Evolutionary conservation across 192 early-diverging fungal genomes (phyloP).

Genomic region (Dispira parvispora): DNA sequence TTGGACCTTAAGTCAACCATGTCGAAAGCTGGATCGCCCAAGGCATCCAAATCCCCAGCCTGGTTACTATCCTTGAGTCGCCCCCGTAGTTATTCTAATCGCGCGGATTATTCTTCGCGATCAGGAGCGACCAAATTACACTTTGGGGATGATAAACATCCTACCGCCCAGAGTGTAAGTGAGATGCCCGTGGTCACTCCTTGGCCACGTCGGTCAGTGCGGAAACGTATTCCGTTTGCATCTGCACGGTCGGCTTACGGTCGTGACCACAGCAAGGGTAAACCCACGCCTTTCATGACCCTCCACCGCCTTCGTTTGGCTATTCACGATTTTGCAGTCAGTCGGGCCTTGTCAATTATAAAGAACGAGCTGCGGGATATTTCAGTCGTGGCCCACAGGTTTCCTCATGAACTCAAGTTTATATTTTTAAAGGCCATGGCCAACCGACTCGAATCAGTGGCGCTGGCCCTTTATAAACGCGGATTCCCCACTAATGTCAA

Average conservation of each 20-base stretch:
- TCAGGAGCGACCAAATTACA: not conserved
- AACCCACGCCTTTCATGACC: not conserved
- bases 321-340: not conserved
- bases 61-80: not conserved
- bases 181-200: not conserved
- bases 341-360: not conserved
- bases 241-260: not conserved
- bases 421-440: constrained; percentile 2
- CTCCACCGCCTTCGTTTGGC: not conserved
- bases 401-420: not conserved
- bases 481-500: not conserved
- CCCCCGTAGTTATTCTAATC: not conserved
- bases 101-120: not conserved
- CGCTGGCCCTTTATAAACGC: constrained; percentile 1
- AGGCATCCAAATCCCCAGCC: not conserved
- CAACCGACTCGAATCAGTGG: constrained; percentile 7
- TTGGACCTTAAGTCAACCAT: not conserved
- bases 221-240: not conserved
- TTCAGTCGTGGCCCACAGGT: not conserved
- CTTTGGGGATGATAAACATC: not conserved
- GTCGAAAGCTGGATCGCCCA: not conserved
- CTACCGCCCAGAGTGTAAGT: not conserved
- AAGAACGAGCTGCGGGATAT: not conserved
- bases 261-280: not conserved
- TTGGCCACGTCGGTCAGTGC: not conserved